Evolutionary conservation across 208 protist species (phyloP).

Genomic region (Crithidia acanthocephali): DNA sequence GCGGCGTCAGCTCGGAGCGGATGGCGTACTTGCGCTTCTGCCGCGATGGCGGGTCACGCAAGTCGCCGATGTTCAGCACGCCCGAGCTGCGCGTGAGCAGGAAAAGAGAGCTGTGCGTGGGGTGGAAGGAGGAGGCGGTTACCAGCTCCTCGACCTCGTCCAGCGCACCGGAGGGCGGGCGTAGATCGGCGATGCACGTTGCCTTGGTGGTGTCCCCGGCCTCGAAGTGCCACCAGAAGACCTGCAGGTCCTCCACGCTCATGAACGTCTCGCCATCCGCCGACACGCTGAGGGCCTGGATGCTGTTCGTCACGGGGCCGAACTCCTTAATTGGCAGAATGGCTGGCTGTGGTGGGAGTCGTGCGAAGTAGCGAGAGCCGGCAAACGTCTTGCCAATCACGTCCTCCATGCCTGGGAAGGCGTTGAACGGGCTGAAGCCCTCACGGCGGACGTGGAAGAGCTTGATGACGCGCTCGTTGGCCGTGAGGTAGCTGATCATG

Average conservation of each 20-base stretch:
- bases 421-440: conserved; percentile 74
- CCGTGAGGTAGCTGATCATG: conserved; percentile 84
- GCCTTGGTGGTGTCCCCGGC: conserved; percentile 67
- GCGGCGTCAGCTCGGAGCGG: conserved; percentile 53
- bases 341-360: conserved; percentile 49
- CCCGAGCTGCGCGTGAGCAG: conserved; percentile 85
- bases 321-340: conserved; percentile 84
- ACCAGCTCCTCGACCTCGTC: conserved; percentile 87
- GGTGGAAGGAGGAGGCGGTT: conserved; percentile 81
- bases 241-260: conserved; percentile 87
- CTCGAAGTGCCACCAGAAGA: conserved; percentile 91
- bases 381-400: conserved; percentile 57
- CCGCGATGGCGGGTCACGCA: conserved; percentile 77
- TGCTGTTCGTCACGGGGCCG: conserved; percentile 68
- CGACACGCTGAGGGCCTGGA: conserved; percentile 78
- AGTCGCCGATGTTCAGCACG: conserved; percentile 82
- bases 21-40: conserved; percentile 72
- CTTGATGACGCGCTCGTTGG: conserved; percentile 90
- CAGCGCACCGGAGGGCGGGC: conserved; percentile 62
- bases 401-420: conserved; percentile 73
- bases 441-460: conserved; percentile 85
- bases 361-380: conserved; percentile 69
- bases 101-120: conserved; percentile 82
- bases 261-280: conserved; percentile 85
- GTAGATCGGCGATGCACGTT: conserved; percentile 74